These are phyloP conservation scores for Tolypocladium capitatum DNA, from an alignment of 2,329 filamentous ascomycete genomes.

Conservation along the genomic window DNA sequence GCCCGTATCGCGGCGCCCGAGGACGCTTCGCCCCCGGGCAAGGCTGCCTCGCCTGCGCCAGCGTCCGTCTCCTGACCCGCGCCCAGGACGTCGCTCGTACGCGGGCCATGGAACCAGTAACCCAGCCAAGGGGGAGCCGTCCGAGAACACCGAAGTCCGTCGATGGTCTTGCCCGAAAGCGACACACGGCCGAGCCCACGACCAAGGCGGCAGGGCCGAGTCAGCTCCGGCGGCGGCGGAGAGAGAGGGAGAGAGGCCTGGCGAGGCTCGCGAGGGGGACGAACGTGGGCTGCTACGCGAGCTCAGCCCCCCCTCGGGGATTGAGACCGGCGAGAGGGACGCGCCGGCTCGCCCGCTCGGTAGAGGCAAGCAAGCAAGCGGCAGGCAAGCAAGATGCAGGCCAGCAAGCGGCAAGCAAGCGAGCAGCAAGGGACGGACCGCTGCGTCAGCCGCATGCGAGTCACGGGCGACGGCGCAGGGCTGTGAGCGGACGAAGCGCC, in stretches of 20 bases:
- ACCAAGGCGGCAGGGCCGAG: too few species aligned
- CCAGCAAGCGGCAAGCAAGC: too few species aligned
- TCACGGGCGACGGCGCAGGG: not conserved
- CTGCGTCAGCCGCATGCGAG: not conserved
- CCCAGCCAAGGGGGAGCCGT: not conserved
- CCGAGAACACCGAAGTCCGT: not conserved
- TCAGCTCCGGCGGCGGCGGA: too few species aligned
- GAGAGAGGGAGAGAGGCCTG: not conserved
- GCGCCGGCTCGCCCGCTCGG: not conserved
- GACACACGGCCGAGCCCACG: not conserved
- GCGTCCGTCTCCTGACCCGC: not conserved
- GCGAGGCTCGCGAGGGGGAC: not conserved
- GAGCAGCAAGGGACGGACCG: not conserved
- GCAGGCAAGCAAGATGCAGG: too few species aligned
- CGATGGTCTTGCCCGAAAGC: not conserved
- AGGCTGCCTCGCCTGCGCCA: not conserved
- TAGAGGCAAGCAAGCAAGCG: not conserved
- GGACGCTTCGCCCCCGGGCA: not conserved
- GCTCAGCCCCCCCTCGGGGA: not conserved
- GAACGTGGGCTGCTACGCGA: not conserved
- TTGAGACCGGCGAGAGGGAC: not conserved
- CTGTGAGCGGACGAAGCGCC: too few species aligned
- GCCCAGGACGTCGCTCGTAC: not conserved
- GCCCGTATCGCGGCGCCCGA: not conserved
- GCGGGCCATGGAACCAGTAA: not conserved